Percentiles rank a stretch among this genome's conserved stretches.
phyloP scores from a whole-genome alignment of 1,284 basidiomycete species.

The Apiotrichum porosum region DNA sequence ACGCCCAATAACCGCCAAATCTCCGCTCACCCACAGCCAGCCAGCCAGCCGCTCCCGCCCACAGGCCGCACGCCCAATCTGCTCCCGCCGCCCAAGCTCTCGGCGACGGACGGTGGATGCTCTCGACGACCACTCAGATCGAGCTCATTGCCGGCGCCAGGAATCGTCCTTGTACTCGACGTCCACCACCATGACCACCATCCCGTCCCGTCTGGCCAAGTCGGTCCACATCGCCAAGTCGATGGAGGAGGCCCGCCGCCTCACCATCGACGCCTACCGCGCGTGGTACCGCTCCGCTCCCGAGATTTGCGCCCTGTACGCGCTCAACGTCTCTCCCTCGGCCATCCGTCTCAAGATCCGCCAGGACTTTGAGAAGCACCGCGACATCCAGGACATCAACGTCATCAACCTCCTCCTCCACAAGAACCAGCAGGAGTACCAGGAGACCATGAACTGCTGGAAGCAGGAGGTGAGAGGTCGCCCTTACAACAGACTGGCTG shows the following conservation, averaged over 20 bases:
- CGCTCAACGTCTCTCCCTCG: conserved; percentile 75
- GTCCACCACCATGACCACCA: conserved; percentile 63
- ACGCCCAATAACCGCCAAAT: neutral
- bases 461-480: conserved; percentile 59
- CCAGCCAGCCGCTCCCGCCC: neutral
- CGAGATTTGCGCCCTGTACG: conserved; percentile 79
- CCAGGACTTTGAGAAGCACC: conserved; percentile 77
- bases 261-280: conserved; percentile 77
- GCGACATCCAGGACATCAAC: conserved; percentile 72
- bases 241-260: conserved; percentile 63
- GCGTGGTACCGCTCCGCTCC: conserved; percentile 90
- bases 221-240: conserved; percentile 59
- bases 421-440: conserved; percentile 84
- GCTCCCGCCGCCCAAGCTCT: neutral
- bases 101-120: neutral
- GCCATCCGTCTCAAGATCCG: conserved; percentile 78
- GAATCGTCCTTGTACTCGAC: neutral
- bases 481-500: too few relatives aligned
- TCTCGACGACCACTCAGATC: conserved; percentile 6
- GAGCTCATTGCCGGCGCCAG: conserved; percentile 6
- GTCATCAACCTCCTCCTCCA: conserved; percentile 83
- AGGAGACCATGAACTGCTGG: conserved; percentile 93
- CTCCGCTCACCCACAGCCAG: neutral
- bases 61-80: neutral
- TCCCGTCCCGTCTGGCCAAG: conserved; percentile 82